Evolutionary conservation across 495 filamentous ascomycete genomes (phyloP).

Genomic region (Apiosordaria backusii): DNA sequence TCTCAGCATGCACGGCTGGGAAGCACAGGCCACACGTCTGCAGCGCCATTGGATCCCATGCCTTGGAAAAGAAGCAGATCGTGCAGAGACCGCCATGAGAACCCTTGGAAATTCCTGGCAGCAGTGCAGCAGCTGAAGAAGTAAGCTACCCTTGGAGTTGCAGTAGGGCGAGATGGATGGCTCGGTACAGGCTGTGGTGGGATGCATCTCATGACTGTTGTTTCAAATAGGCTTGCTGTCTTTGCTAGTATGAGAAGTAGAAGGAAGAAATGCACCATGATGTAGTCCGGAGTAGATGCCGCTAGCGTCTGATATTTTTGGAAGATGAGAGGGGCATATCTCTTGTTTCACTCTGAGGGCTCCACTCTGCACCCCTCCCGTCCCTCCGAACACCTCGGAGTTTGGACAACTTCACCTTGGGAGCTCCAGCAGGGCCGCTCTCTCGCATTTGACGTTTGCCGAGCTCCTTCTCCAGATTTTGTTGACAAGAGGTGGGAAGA

Average conservation of each 20-base stretch:
- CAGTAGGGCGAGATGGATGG: not conserved
- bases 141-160: not conserved
- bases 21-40: slow-evolving; percentile 3
- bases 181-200: not conserved
- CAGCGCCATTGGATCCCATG: too few species aligned
- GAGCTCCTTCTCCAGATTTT: not conserved
- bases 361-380: not conserved
- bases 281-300: not conserved
- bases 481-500: not conserved
- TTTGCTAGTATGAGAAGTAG: not conserved
- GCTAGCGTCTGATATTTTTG: slow-evolving; percentile 14
- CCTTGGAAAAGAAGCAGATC: not conserved
- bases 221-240: not conserved
- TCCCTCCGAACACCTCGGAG: not conserved
- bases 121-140: slow-evolving; percentile 1
- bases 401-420: not conserved
- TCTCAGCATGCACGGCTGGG: slow-evolving; percentile 12
- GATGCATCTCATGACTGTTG: slow-evolving; percentile 1
- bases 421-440: not conserved
- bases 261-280: not conserved
- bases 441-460: not conserved
- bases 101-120: slow-evolving; percentile 1
- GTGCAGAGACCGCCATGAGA: not conserved
- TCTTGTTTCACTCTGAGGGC: slow-evolving; percentile 13
- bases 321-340: slow-evolving; percentile 15